phyloP scores from a whole-genome alignment of 225 moss, liverwort and hornwort species.

The Physcomitrium patens region DNA sequence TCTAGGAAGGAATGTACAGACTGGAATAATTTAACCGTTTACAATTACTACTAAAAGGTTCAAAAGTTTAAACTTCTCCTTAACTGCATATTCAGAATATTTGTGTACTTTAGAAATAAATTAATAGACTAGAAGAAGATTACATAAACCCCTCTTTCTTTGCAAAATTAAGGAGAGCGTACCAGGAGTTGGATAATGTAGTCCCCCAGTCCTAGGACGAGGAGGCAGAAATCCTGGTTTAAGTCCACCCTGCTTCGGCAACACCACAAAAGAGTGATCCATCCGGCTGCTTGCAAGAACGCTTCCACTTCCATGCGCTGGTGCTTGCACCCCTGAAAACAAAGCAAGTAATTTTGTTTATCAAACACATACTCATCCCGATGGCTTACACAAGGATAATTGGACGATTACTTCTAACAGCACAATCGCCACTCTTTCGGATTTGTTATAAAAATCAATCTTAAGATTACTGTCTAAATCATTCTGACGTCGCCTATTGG shows the following conservation, averaged over 20 bases:
- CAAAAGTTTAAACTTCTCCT: background rate
- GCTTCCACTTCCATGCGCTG: conserved; percentile 87
- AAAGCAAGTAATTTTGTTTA: background rate
- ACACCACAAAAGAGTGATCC: conserved; percentile 97
- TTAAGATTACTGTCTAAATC: background rate
- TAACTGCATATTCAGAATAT: background rate
- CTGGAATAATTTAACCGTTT: conserved; percentile 1
- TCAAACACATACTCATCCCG: conserved; percentile 10
- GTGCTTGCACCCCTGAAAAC: conserved; percentile 72
- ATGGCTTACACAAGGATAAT: background rate
- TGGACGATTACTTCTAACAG: background rate
- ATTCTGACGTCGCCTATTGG: background rate
- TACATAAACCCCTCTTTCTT: background rate
- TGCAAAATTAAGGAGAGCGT: conserved; percentile 29
- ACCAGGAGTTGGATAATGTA: conserved; percentile 93
- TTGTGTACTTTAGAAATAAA: too few relatives aligned
- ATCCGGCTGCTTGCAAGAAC: conserved; percentile 86
- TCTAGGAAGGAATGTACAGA: conserved; percentile 10
- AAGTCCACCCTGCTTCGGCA: conserved; percentile 75
- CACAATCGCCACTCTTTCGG: conserved; percentile 13
- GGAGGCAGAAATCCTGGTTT: conserved; percentile 63
- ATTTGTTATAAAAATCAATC: background rate
- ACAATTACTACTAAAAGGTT: background rate
- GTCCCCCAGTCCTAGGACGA: conserved; percentile 70
- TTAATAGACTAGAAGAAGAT: background rate